phyloP scores from a whole-genome alignment of 345 rosid species.

The Salix brachista region DNA sequence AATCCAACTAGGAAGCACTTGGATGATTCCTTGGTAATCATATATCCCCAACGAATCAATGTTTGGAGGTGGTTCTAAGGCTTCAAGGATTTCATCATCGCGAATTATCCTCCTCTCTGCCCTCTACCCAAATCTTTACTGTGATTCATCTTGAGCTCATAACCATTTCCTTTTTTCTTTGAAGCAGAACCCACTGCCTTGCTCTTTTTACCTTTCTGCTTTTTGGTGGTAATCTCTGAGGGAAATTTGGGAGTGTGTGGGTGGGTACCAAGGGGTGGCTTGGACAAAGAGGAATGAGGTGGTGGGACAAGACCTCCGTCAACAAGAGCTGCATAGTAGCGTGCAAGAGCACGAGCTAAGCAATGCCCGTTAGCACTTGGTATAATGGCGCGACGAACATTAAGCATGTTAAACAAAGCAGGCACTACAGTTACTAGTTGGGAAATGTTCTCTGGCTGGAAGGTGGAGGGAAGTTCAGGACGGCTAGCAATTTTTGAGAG shows the following conservation, averaged over 20 bases:
- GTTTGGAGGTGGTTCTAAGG: too few species aligned
- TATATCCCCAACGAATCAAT: too few species aligned
- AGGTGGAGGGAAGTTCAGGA: slow-evolving; percentile 63
- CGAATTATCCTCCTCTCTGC: too few species aligned
- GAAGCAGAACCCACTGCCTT: slow-evolving; percentile 14
- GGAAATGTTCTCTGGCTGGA: slow-evolving; percentile 52
- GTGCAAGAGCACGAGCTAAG: slow-evolving; percentile 97
- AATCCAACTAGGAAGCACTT: too few species aligned
- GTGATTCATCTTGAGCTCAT: not conserved
- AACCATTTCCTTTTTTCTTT: slow-evolving; percentile 28
- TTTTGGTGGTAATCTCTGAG: slow-evolving; percentile 29
- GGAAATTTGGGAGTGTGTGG: slow-evolving; percentile 68
- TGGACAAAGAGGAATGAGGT: slow-evolving; percentile 61
- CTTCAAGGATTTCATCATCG: too few species aligned
- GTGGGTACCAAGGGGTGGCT: slow-evolving; percentile 84
- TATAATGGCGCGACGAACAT: slow-evolving; percentile 76
- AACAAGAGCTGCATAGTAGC: slow-evolving; percentile 85
- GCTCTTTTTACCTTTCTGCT: slow-evolving; percentile 29
- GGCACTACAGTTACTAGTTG: slow-evolving; percentile 42
- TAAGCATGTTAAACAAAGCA: slow-evolving; percentile 70
- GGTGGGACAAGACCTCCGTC: slow-evolving; percentile 49
- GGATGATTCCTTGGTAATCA: too few species aligned
- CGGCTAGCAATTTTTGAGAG: slow-evolving; percentile 36
- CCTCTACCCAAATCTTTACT: too few species aligned
- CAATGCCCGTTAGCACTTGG: slow-evolving; percentile 93